These are phyloP conservation scores for Claviceps sp. DNA, from an alignment of 2,329 filamentous ascomycete species.

Conservation along the genomic window DNA sequence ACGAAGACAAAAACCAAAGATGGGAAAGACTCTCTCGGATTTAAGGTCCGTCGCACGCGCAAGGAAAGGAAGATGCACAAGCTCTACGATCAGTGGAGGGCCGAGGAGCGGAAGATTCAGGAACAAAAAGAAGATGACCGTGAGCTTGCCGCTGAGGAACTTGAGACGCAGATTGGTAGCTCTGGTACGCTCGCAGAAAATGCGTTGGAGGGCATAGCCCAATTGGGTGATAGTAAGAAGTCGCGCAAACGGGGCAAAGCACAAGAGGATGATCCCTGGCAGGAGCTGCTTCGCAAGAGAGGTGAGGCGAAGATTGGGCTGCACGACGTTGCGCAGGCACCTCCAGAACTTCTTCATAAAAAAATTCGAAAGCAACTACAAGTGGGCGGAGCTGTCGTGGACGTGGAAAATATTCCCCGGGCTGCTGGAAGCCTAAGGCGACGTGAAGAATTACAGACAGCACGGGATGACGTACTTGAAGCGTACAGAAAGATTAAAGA, in stretches of 20 bases:
- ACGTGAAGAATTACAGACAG: constrained; percentile 24
- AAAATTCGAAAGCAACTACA: constrained; percentile 20
- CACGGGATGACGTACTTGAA: constrained; percentile 22
- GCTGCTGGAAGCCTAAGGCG: constrained; percentile 25
- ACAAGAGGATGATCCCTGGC: constrained; percentile 63
- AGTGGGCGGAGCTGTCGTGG: constrained; percentile 20
- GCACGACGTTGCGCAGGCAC: constrained; percentile 56
- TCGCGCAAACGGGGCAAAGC: constrained; percentile 27
- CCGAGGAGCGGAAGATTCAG: constrained; percentile 49
- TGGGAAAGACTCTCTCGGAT: constrained; percentile 49
- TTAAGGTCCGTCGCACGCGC: constrained; percentile 59
- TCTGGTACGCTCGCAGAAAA: constrained; percentile 23
- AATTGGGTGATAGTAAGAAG: constrained; percentile 16
- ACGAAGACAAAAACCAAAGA: constrained; percentile 43
- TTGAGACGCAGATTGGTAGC: constrained; percentile 46
- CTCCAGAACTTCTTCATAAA: constrained; percentile 58
- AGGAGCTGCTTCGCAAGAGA: constrained; percentile 53
- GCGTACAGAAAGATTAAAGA: constrained; percentile 26
- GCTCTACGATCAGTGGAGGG: constrained; percentile 64
- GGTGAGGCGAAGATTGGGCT: constrained; percentile 39
- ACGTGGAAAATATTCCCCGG: constrained; percentile 25
- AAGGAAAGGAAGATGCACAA: constrained; percentile 77
- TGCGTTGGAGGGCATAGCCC: constrained; percentile 30
- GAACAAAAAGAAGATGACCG: constrained; percentile 53
- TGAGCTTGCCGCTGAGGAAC: constrained; percentile 49